Evolutionary conservation across 257 asterid species (phyloP), one percentile per base, ranked within the genome.

Genomic region (Ilex aquifolium): DNA sequence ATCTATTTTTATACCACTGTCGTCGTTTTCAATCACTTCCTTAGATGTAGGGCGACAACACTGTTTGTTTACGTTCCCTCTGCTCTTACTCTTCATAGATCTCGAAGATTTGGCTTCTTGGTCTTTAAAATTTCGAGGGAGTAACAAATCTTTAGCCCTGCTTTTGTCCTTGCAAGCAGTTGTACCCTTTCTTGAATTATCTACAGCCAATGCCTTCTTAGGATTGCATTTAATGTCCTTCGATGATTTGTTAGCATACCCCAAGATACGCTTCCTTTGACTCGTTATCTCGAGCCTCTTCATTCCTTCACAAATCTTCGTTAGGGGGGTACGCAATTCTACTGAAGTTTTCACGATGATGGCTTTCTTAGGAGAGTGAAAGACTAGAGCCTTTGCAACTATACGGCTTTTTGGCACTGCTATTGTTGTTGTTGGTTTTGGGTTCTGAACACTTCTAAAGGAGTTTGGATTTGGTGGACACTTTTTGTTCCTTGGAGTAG

Each of bases 401-500:
- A 56, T 49, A 29, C 87, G 72, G 60, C 56, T 65, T 51, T 67
- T 76, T 27, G 86, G 77, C 64, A 68, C 85, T 31, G 75, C 88
- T 63, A 12, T 59, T n/a, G 69, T 59, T n/a, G 69, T 66, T 13
- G 60, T 40, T 54, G 81, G 79, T 64, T 84, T 88, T 5, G 82
- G 74, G 64, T 78, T 81, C 79, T 77, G 89, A 77, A 88, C 95
- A 64, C 96, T 93, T 54, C 78, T 80, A 70, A 90, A 90, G 8
- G 82, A 67, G 61, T 63, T 77, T 39, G 75, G 59, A 21, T 74
- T 80, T 6, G 76, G 71, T 40, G 49, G 65, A 68, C 79, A 65
- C 27, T 70, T 81, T 72, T 78, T 90, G 83, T 83, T 84, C 77
- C 95, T 84, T 7, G 95, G 95, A 57, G 96, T 90, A 2, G 99